Evolutionary conservation across 805 yeast species (phyloP), one percentile per base, ranked within the genome.

Genomic region (Teunomyces barrocoloradensis): DNA sequence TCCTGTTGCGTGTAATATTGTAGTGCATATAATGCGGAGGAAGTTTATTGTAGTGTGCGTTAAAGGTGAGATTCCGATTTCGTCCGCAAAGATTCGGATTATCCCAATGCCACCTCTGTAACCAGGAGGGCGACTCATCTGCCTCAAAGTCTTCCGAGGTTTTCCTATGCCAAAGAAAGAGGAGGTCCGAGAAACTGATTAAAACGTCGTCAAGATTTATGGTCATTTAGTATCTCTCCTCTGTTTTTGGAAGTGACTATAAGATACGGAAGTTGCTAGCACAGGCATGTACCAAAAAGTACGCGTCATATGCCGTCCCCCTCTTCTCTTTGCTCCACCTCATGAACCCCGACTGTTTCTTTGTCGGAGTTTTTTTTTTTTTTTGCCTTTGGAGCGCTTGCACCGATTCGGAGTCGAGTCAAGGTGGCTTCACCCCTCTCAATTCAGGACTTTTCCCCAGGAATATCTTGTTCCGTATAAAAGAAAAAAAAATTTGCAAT

Each of bases 401-500:
- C 29, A 37, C 40, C 40, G 40, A 37, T 23, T 37, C 40, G 40
- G 40, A 37, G 40, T 37, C 40, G 29, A 37, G 25, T 18, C 38
- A 35, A 35, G 38, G 38, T 35, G 38, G 38, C 38, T 37, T 12
- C 17, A 12, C 40, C 40, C 40, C 40, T 20, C 40, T 37, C 29
- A 5, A n/a, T 20, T n/a, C 40, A 11, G 40, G 40, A 37, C 23
- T 23, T 36, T 37, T 37, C 40, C 40, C 40, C 40, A 37, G 40
- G 40, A 37, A 37, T 37, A 37, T 37, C 28, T 21, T n/a, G 40
- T 37, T 37, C 40, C 40, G 40, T 21, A 30, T 12, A 20, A 36
- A 36, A 44, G 40, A 43, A 46, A 43, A 44, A 43, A 43, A 46
- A 40, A n/a, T 27, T 20, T 41, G 39, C 38, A 37, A 23, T 37